These are phyloP conservation scores for Globisporangium solare DNA, from an alignment of 352 stramenopile species.

Conservation along the genomic window DNA sequence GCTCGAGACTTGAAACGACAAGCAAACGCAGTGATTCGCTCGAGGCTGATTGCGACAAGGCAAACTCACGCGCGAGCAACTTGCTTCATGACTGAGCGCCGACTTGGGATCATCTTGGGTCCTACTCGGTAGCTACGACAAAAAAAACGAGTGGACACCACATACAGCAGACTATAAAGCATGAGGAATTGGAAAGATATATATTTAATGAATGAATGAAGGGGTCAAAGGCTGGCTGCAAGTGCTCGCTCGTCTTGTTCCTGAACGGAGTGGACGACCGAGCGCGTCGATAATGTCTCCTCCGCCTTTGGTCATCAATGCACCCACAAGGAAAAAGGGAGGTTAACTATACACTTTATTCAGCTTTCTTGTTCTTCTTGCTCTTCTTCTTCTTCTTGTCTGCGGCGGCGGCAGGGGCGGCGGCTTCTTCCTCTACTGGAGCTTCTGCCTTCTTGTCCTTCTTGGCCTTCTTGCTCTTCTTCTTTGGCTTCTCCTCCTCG, in stretches of 20 bases:
- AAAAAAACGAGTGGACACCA: no score
- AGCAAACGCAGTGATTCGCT: no score
- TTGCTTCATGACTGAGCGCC: no score
- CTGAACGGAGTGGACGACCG: background rate
- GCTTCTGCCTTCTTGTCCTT: constrained; percentile 44
- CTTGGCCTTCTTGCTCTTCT: constrained; percentile 84
- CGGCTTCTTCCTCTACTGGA: constrained; percentile 17
- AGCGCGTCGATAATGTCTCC: background rate
- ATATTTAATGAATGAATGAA: constrained; percentile 16
- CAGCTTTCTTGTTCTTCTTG: constrained; percentile 74
- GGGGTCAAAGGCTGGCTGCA: background rate
- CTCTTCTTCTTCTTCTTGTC: constrained; percentile 81
- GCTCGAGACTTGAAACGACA: no score
- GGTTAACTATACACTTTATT: constrained; percentile 59
- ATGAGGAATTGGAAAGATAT: constrained; percentile 13
- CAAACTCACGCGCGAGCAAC: no score
- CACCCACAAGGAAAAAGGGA: constrained; percentile 14
- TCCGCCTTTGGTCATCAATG: background rate
- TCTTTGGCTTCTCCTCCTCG: constrained; percentile 60
- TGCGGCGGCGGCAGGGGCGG: constrained; percentile 20
- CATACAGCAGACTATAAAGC: background rate
- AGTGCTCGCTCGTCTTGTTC: constrained; percentile 2
- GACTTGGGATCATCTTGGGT: no score
- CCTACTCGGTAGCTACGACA: no score
- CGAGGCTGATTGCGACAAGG: no score